Evolutionary conservation across 2,329 filamentous ascomycete genomes (phyloP), one percentile per base, ranked within the genome.

Genomic region (Phymatotrichopsis omnivora): DNA sequence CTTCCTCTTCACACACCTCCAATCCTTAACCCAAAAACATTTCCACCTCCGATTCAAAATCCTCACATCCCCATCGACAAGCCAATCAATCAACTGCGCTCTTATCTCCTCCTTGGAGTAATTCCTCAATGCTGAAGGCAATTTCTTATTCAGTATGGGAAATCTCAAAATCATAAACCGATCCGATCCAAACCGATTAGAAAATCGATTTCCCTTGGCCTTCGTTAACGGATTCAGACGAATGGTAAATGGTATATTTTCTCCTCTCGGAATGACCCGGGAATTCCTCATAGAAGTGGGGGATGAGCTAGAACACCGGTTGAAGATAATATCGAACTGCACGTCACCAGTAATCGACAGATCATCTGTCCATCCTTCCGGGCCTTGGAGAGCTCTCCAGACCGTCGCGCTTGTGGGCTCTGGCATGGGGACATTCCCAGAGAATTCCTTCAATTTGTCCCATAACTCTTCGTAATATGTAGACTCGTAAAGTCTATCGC

Each of bases 131-230:
- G 31, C 31, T 17, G 20, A n/a, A 25, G 30, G 34, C 7, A 10
- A 19, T 14, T 14, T 14, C n/a, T 17, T 23, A 2, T 36, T 22
- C 28, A 53, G 25, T 3, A 28, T 11, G 8, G 52, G 52, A 24
- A 55, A 43, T 12, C 22, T 20, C 12, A 56, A 39, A n/a, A 37
- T 48, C 10, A 56, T 39, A 42, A 56, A 56, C 17, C 54, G 38
- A 31, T 56, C 54, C 10, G 54, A 49, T 22, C 54, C 54, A 23
- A 53, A 56, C 22, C 52, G 35, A 14, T 47, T 36, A 14, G 41
- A 53, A 27, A 53, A 56, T 3, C 50, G 43, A 37, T 53, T 51
- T 14, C 42, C 37, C 4, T 7, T 23, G n/a, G 37, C 24, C 30
- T 17, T 35, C 25, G 17, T 20, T 5, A 52, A 32, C 4, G 53